phyloP scores from a whole-genome alignment of 352 stramenopile genomes.

The Halophytophthora polymorphica region DNA sequence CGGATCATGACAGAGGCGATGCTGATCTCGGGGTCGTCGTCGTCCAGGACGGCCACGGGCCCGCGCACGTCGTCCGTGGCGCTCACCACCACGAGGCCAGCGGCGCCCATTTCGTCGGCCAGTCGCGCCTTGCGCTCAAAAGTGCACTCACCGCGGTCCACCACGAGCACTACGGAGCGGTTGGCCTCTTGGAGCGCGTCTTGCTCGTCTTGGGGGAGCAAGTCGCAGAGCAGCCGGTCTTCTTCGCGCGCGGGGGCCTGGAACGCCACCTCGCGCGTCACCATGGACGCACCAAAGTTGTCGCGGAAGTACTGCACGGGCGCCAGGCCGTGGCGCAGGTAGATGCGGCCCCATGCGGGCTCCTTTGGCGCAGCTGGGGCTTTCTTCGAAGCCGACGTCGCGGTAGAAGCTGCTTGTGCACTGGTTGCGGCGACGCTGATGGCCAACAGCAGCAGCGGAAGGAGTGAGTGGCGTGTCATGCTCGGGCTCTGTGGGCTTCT shows the following conservation, averaged over 20 bases:
- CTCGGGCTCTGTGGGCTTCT: too few relatives aligned
- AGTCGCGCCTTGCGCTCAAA: conserved; percentile 61
- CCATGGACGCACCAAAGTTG: conserved; percentile 43
- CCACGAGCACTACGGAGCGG: conserved; percentile 36
- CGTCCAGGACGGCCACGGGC: conserved; percentile 36
- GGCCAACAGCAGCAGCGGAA: too few relatives aligned
- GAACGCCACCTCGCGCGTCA: conserved; percentile 38
- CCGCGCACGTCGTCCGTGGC: conserved; percentile 35
- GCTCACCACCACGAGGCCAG: conserved; percentile 50
- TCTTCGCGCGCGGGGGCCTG: conserved; percentile 32
- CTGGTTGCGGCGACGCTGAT: too few relatives aligned
- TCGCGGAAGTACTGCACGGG: conserved; percentile 80
- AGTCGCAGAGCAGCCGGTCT: conserved; percentile 42
- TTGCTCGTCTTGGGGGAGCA: conserved; percentile 29
- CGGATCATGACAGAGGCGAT: conserved; percentile 69
- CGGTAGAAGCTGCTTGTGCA: too few relatives aligned
- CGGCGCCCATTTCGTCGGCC: conserved; percentile 43
- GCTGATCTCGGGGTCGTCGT: conserved; percentile 36
- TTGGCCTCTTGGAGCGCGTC: conserved; percentile 29
- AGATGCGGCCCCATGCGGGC: conserved; percentile 59
- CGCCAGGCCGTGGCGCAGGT: conserved; percentile 53
- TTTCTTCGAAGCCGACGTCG: too few relatives aligned
- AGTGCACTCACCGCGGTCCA: conserved; percentile 61
- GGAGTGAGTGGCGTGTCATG: too few relatives aligned
- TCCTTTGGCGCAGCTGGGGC: too few relatives aligned